Percentiles rank a stretch among this genome's conserved stretches.
phyloP scores from a whole-genome alignment of 441 rosid genomes.

The Metrosideros polymorpha region DNA sequence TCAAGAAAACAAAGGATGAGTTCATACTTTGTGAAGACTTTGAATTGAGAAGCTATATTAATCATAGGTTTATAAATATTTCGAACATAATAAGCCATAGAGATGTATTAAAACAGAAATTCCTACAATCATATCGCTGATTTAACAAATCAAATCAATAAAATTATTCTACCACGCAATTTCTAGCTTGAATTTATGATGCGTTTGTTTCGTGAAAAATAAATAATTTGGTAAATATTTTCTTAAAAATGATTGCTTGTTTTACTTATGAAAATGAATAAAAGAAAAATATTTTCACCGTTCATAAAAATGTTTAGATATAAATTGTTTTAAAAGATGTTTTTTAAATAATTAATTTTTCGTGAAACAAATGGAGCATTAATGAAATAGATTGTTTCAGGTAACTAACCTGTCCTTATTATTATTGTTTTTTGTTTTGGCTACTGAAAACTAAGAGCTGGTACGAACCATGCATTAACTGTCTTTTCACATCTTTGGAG shows the following conservation, averaged over 20 bases:
- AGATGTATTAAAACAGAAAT: background rate
- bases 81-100: background rate
- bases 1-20: background rate
- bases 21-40: background rate
- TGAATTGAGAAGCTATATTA: background rate
- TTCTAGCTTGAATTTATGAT: background rate
- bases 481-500: background rate
- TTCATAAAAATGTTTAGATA: too few relatives aligned
- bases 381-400: too few relatives aligned
- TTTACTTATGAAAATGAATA: too few relatives aligned
- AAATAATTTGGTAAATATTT: too few relatives aligned
- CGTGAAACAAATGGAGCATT: too few relatives aligned
- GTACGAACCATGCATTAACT: background rate
- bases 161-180: accelerated
- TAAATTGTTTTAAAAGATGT: too few relatives aligned
- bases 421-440: too few relatives aligned
- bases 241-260: too few relatives aligned
- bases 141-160: background rate
- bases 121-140: background rate
- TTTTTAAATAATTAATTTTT: too few relatives aligned
- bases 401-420: background rate
- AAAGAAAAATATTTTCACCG: background rate
- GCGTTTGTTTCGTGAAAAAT: too few relatives aligned
- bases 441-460: background rate
- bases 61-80: background rate